These are phyloP conservation scores for Cladophialophora yegresii DNA, from an alignment of 2,329 filamentous ascomycete species.

Conservation along the genomic window DNA sequence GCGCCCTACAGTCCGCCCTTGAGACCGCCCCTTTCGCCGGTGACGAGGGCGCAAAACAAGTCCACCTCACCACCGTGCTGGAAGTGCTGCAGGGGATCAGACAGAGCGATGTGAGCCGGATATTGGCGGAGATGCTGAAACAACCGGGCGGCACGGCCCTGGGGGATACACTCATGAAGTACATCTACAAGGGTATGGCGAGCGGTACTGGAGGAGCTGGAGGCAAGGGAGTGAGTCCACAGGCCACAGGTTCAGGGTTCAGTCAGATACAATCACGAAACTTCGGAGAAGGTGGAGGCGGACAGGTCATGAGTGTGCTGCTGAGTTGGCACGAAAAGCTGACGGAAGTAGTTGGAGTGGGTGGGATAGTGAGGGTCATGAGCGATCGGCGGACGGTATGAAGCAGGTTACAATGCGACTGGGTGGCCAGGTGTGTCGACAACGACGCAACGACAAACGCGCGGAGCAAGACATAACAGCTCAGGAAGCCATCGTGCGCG, in stretches of 20 bases:
- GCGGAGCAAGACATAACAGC: neutral
- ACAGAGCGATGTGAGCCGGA: conserved; percentile 89
- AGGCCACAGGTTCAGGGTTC: conserved; percentile 72
- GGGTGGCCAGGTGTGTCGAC: neutral
- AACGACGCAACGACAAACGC: neutral
- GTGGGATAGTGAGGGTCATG: conserved; percentile 93
- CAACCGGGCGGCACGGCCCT: conserved; percentile 79
- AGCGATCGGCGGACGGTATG: conserved; percentile 91
- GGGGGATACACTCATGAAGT: conserved; percentile 95
- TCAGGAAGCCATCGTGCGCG: neutral
- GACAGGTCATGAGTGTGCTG: conserved; percentile 91
- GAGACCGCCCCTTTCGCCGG: conserved; percentile 76
- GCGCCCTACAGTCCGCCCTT: conserved; percentile 78
- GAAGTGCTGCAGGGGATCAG: conserved; percentile 97
- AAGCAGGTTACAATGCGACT: conserved; percentile 31
- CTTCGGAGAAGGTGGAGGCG: conserved; percentile 67
- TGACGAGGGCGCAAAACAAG: conserved; percentile 65
- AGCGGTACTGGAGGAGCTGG: conserved; percentile 26
- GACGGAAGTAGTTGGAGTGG: conserved; percentile 87
- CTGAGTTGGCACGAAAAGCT: conserved; percentile 99
- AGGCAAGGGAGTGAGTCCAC: conserved; percentile 53
- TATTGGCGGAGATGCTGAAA: conserved; percentile 77
- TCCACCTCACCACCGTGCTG: conserved; percentile 82
- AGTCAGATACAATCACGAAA: conserved; percentile 69
- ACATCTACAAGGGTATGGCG: conserved; percentile 63